Percentiles rank a stretch among this genome's conserved stretches.
Conservation (phyloP, 768 basidiomycete species). For the Pisolithus microcarpus region DNA sequence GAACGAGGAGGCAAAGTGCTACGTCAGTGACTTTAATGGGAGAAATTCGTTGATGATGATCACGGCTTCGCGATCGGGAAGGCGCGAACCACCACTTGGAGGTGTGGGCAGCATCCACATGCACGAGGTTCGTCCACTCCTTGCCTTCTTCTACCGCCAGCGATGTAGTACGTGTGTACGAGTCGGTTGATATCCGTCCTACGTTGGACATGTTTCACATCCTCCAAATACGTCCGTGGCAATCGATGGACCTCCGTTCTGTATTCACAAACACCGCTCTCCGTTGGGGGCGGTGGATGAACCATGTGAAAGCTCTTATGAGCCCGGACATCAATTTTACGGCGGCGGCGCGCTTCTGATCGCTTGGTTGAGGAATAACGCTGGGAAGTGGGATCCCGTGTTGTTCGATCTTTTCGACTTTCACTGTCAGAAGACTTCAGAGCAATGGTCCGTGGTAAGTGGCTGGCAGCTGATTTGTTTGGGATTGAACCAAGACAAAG, state of each 20-base stretch:
- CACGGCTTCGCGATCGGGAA: too few relatives aligned
- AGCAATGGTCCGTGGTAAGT: background rate
- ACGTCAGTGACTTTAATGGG: too few relatives aligned
- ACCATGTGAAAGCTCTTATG: conserved; percentile 33
- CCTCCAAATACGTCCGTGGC: conserved; percentile 34
- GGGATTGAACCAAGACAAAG: background rate
- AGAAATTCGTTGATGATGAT: too few relatives aligned
- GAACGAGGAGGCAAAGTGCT: too few relatives aligned
- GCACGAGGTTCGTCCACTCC: conserved; percentile 28
- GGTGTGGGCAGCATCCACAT: too few relatives aligned
- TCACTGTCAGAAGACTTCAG: background rate
- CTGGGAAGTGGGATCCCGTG: background rate
- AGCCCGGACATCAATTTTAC: conserved; percentile 23
- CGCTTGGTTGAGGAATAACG: conserved; percentile 1
- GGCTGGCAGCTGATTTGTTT: conserved; percentile 1
- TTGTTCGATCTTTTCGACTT: conserved; percentile 3
- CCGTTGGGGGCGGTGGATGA: conserved; percentile 33
- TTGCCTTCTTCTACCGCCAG: conserved; percentile 16
- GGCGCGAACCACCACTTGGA: too few relatives aligned
- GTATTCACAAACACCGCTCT: conserved; percentile 25
- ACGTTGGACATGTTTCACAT: conserved; percentile 23
- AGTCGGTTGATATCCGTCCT: conserved; percentile 35
- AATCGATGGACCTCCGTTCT: conserved; percentile 32
- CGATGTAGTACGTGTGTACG: conserved; percentile 24
- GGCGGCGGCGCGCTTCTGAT: conserved; percentile 12